These are phyloP conservation scores for Entelexis sorbosivorans DNA, from an alignment of 1,139 yeast species.

Conservation along the genomic window DNA sequence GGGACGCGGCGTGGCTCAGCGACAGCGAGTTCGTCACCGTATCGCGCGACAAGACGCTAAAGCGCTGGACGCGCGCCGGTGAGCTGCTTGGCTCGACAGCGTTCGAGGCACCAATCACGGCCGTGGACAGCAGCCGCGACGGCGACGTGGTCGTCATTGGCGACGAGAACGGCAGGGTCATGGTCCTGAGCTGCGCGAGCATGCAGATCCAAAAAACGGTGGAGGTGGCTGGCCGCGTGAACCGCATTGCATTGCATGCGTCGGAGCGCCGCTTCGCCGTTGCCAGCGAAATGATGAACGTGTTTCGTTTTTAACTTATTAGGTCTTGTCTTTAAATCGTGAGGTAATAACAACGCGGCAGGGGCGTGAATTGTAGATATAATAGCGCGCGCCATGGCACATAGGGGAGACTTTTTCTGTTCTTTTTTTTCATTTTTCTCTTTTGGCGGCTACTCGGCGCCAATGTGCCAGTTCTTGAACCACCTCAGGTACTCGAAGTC, in stretches of 20 bases:
- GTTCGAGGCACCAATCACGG: constrained; percentile 51
- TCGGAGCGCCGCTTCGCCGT: constrained; percentile 1
- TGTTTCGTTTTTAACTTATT: neutral
- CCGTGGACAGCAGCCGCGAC: constrained; percentile 42
- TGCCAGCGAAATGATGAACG: constrained; percentile 5
- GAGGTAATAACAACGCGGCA: neutral
- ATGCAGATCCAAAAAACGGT: constrained; percentile 2
- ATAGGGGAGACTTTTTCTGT: too few relatives aligned
- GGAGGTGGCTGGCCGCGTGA: constrained; percentile 19
- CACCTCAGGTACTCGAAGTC: constrained; percentile 64
- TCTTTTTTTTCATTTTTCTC: too few relatives aligned
- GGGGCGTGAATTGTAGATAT: too few relatives aligned
- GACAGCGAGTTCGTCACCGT: constrained; percentile 54
- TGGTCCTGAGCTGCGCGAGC: constrained; percentile 26
- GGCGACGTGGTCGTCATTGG: constrained; percentile 51
- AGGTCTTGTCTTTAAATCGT: neutral
- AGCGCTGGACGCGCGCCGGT: constrained; percentile 49
- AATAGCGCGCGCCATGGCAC: too few relatives aligned
- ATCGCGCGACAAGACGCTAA: constrained; percentile 73
- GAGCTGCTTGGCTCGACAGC: constrained; percentile 21
- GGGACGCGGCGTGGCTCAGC: constrained; percentile 81
- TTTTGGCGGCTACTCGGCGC: neutral
- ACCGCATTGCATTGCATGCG: constrained; percentile 13
- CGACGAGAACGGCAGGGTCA: constrained; percentile 51
- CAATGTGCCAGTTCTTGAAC: constrained; percentile 32